Base-by-base conservation (phyloP, 805 yeast species). In the Tetrapisispora phaffii region DNA sequence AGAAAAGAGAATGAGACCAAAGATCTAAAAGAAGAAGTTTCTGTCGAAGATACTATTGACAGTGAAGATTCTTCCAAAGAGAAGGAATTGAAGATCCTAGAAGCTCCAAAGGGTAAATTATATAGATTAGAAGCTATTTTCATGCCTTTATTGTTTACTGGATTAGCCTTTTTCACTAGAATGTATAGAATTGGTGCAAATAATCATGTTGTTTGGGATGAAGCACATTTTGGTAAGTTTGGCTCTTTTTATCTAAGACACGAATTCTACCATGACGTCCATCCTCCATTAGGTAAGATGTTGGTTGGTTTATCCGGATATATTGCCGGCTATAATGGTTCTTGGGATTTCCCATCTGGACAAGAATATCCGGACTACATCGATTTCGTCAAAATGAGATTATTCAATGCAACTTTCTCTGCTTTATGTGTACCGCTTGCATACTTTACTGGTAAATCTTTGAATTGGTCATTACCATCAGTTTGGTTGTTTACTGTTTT, bases 161-260 rank as follows among this genome's bases (percentile, higher is more conserved):
- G 56, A 0, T 19, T 74, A 5, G 71, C 85, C 2, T 65, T 75
- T 24, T 75, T 70, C 48, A 74, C 80, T 7, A 72, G 93, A 55
- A 70, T 80, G 49, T 73, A 79, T 55, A 71, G 74, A 41, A 79
- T 85, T 42, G 79, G 75, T 20, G 64, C 66, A 28, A 73, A 79
- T 47, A 62, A 74, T 42, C 72, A 70, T 44, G 90, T 85, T 40
- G 82, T 83, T 8, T 85, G 95, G 95, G 95, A 85, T 67, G 95
- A 85, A 63, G 93, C 94, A 6, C 95, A 85, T 69, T 85, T 85
- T 61, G 95, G 93, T 36, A 83, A 82, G 60, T 85, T 85, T 60
- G 94, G 94, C 38, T 80, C 90, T 3, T 79, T 83, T 56, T 85
- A 85, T 62, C 67, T 83, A 51, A 75, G 80, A 61, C 87, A 80